Conservation (phyloP, 345 rosid species). For the Lenwebbia sp. region DNA sequence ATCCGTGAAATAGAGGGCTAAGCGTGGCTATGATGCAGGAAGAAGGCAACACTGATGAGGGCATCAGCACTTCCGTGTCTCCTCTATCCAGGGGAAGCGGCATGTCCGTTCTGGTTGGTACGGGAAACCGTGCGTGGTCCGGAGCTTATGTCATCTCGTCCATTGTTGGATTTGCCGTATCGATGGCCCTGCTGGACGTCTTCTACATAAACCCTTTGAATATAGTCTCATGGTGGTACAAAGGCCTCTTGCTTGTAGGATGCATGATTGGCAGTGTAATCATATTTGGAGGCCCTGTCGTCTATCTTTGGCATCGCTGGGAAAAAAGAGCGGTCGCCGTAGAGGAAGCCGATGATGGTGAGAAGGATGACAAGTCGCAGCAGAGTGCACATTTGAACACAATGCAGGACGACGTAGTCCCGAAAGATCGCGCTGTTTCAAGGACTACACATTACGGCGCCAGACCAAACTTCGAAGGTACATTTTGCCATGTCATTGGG, state of each 20-base stretch:
- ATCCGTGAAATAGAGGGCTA: not conserved
- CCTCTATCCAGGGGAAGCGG: constrained; percentile 22
- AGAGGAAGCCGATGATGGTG: constrained; percentile 6
- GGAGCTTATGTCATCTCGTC: constrained; percentile 52
- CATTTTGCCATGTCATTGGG: not conserved
- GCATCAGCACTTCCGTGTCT: constrained; percentile 12
- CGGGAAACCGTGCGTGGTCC: constrained; percentile 65
- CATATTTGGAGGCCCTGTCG: constrained; percentile 57
- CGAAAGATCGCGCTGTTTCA: constrained; percentile 7
- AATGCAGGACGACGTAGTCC: not conserved
- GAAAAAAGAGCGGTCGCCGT: constrained; percentile 11
- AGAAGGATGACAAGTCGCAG: not conserved
- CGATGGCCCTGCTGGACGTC: constrained; percentile 30
- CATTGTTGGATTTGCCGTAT: constrained; percentile 41
- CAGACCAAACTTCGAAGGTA: constrained; percentile 77
- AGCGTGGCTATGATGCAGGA: constrained; percentile 31
- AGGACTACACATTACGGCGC: constrained; percentile 37
- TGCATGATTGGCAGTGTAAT: constrained; percentile 62
- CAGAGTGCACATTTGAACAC: not conserved
- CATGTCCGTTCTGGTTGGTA: constrained; percentile 75
- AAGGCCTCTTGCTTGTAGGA: constrained; percentile 50
- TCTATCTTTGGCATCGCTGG: constrained; percentile 70
- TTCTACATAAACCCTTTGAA: constrained; percentile 49
- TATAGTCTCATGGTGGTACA: constrained; percentile 72
- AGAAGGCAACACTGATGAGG: constrained; percentile 37